Conservation (phyloP, 164 flowering plant species). For the Vitis vinifera region DNA sequence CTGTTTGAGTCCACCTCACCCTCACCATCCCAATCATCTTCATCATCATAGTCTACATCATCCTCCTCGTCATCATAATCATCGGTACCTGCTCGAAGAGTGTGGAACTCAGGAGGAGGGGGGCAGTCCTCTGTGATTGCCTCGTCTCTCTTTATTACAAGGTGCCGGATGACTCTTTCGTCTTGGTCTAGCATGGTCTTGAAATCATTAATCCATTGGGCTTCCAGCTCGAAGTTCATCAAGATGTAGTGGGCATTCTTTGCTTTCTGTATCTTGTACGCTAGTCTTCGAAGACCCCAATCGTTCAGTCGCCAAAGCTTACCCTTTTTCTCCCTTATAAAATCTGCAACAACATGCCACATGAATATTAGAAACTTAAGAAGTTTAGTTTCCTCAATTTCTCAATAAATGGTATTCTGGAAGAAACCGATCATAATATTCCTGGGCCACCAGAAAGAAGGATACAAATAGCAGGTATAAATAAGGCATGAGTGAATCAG, state of each 20-base stretch:
- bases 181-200: conserved; percentile 82
- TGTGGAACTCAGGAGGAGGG: conserved; percentile 84
- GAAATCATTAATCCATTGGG: conserved; percentile 82
- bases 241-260: conserved; percentile 77
- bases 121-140: conserved; percentile 83
- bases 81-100: conserved; percentile 42
- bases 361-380: conserved; percentile 1
- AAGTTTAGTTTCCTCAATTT: too few relatives aligned
- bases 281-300: conserved; percentile 92
- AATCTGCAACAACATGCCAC: conserved; percentile 43
- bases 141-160: conserved; percentile 81
- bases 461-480: too few relatives aligned
- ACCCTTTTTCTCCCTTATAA: conserved; percentile 77
- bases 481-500: too few relatives aligned
- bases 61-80: conserved; percentile 41
- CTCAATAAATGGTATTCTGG: too few relatives aligned
- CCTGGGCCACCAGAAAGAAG: too few relatives aligned
- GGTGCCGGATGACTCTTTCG: conserved; percentile 92
- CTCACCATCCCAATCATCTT: conserved; percentile 37
- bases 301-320: conserved; percentile 79
- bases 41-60: conserved; percentile 3
- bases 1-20: conserved; percentile 15
- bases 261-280: conserved; percentile 90
- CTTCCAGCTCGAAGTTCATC: conserved; percentile 93
- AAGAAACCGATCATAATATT: too few relatives aligned